A percentile compares a stretch with the other conserved stretches of the same genome.
Evolutionary conservation across 805 yeast species (phyloP).

Genomic region (Lachancea waltii): DNA sequence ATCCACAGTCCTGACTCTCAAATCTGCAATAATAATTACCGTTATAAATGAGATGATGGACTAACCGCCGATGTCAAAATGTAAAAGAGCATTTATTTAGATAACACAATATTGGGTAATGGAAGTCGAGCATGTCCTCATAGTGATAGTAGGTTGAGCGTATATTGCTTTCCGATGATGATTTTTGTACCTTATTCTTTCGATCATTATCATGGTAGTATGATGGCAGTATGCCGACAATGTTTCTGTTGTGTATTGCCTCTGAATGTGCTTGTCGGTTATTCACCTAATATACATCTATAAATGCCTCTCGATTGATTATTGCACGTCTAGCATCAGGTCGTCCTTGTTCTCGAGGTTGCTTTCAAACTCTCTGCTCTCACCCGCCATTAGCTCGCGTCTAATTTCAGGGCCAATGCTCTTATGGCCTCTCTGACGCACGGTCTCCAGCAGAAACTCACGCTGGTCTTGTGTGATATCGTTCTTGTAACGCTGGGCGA

Average conservation of each 20-base stretch:
- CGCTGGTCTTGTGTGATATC: conserved; percentile 99
- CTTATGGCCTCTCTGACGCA: conserved; percentile 82
- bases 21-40: no score
- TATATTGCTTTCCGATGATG: no score
- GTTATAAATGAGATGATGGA: no score
- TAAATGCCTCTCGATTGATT: conserved; percentile 5
- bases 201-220: no score
- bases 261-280: neutral
- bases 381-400: conserved; percentile 86
- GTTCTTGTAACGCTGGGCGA: conserved; percentile 93
- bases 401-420: conserved; percentile 91
- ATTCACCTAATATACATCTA: conserved; percentile 1
- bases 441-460: conserved; percentile 85
- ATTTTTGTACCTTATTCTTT: no score
- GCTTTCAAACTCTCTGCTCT: conserved; percentile 45
- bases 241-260: neutral
- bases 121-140: no score
- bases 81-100: no score
- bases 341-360: conserved; percentile 23
- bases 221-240: no score
- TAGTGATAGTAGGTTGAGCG: no score
- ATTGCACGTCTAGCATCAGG: conserved; percentile 31
- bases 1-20: no score
- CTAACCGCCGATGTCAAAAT: no score
- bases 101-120: no score